Evolutionary conservation across 2,329 filamentous ascomycete genomes (phyloP), one percentile per base, ranked within the genome.

Genomic region (Xylariaceae sp.): DNA sequence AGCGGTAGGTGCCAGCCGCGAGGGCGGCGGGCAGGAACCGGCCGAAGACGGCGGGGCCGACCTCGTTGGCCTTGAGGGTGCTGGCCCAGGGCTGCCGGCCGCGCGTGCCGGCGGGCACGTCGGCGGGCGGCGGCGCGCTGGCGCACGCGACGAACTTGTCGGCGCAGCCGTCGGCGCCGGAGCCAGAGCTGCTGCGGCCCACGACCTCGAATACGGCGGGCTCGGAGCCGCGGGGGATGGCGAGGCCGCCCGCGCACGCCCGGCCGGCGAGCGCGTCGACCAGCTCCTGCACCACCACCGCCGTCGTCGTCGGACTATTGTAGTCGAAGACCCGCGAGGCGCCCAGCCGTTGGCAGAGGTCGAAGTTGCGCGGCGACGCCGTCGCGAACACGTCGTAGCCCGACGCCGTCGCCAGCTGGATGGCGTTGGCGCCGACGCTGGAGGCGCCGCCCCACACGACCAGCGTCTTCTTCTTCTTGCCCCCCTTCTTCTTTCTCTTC

Each of bases 1-100:
- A 49, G 10, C 53, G 49, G 33, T 59, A 63, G 3, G 46, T 48
- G 2, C 60, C 59, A 1, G 40, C 34, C 12, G 43, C 51, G 26
- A 70, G 45, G 6, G 63, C 65, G n/a, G 49, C 36, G 0, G 60
- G 53, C 10, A 67, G 32, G 37, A 56, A 67, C n/a, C 58, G 52
- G n/a, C 51, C 51, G 40, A 57, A 68, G 10, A 68, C 41, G 2
- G 45, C 44, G 22, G 44, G 39, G 6, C 50, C 52, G 6, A 26
- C 24, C 48, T 50, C 5, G 57, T 38, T 3, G 50, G 40, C 2
- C n/a, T n/a, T n/a, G 44, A 40, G 17, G 14, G 50, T 49, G 18
- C 55, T 53, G 24, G 15, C 12, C 6, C 24, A n/a, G 12, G n/a
- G 24, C n/a, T 6, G 12, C 24, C 15, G 24, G 12, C 15, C 15